Percentiles rank a stretch among this genome's conserved stretches.
Conservation (phyloP, 2,329 filamentous ascomycete species). For the Rutstroemia sp. region DNA sequence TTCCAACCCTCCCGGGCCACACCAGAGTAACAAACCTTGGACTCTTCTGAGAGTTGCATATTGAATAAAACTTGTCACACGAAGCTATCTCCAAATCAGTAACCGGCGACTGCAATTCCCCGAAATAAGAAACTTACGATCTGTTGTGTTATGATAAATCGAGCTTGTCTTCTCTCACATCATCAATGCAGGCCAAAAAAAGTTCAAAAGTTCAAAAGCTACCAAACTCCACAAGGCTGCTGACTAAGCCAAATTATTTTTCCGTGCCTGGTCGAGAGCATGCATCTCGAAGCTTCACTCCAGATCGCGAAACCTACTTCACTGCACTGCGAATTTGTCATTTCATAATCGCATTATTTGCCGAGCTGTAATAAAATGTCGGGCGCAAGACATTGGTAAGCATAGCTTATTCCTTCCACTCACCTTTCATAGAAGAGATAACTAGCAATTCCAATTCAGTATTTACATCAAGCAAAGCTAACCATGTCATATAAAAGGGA, state of each 20-base stretch:
- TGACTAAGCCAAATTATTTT: constrained; percentile 7
- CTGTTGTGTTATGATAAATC: not conserved
- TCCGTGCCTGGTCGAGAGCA: constrained; percentile 14
- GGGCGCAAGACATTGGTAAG: constrained; percentile 62
- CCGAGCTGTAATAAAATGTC: constrained; percentile 29
- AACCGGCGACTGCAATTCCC: not conserved
- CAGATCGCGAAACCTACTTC: not conserved
- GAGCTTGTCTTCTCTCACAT: constrained; percentile 1
- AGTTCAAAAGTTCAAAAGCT: constrained; percentile 9
- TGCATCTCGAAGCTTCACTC: not conserved
- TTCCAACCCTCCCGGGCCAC: too few species aligned
- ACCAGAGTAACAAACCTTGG: constrained; percentile 59
- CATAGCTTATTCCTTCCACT: not conserved
- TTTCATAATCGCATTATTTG: not conserved
- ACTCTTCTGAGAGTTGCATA: constrained; percentile 77
- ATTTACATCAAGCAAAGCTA: constrained; percentile 16
- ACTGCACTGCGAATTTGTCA: not conserved
- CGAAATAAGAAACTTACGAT: not conserved
- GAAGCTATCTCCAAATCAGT: not conserved
- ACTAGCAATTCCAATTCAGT: not conserved
- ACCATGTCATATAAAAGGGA: constrained; percentile 51
- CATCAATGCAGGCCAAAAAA: constrained; percentile 9
- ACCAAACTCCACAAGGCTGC: not conserved
- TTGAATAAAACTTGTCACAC: constrained; percentile 13
- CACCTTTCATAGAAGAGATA: not conserved